Percentiles rank a stretch among this genome's conserved stretches.
phyloP scores from a whole-genome alignment of 1,284 basidiomycete genomes.

The Heterobasidion irregulare region DNA sequence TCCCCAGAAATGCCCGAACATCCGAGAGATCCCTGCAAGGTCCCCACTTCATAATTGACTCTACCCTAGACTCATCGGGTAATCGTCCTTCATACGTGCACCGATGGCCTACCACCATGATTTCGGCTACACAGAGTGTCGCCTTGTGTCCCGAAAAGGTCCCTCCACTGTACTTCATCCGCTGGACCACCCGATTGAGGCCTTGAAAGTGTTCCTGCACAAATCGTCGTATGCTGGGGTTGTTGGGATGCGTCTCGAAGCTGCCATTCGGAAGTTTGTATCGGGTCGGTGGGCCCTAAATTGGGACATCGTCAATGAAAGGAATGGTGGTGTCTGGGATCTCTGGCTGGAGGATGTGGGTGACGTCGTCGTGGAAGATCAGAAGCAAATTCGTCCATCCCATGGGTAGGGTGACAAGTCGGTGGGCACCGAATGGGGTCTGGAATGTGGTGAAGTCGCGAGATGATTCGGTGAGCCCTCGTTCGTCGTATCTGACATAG shows the following conservation, averaged over 20 bases:
- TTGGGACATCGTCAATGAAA: too few relatives aligned
- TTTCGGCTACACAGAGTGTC: slow-evolving; percentile 8
- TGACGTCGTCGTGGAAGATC: slow-evolving; percentile 26
- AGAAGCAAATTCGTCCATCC: slow-evolving; percentile 29
- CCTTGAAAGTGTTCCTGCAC: slow-evolving; percentile 21
- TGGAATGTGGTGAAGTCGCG: background rate
- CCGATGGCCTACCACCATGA: slow-evolving; percentile 19
- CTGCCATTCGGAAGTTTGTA: too few relatives aligned
- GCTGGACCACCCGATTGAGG: slow-evolving; percentile 22
- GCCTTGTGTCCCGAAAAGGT: slow-evolving; percentile 18
- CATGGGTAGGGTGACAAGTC: slow-evolving; percentile 22
- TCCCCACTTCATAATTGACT: slow-evolving; percentile 16
- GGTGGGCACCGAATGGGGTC: slow-evolving; percentile 9
- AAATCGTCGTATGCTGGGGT: too few relatives aligned
- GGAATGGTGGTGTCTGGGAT: too few relatives aligned
- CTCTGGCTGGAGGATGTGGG: too few relatives aligned
- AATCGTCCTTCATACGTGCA: slow-evolving; percentile 17
- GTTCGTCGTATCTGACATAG: background rate
- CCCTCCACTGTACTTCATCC: slow-evolving; percentile 15
- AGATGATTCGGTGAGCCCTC: background rate
- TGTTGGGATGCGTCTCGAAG: too few relatives aligned
- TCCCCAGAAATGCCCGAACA: slow-evolving; percentile 5
- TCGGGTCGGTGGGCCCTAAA: too few relatives aligned
- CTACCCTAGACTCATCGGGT: slow-evolving; percentile 6
- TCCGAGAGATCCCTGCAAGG: slow-evolving; percentile 4